Evolutionary conservation across 1,284 basidiomycete species (phyloP).

Genomic region (Xerocomus amazonicus): DNA sequence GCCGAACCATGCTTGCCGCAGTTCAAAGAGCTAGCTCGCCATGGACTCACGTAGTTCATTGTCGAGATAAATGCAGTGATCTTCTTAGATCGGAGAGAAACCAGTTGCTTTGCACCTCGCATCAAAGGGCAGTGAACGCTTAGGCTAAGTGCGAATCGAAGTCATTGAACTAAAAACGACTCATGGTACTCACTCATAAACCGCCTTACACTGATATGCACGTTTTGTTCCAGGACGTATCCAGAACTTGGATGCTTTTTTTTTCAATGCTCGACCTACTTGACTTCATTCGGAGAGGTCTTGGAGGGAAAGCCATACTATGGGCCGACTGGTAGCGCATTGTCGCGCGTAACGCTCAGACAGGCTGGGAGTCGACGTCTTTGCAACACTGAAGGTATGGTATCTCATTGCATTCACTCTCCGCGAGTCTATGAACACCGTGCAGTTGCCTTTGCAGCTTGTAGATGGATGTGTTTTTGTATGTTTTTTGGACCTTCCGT

Average conservation of each 20-base stretch:
- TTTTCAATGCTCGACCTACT: background rate
- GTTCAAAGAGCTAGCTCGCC: no score
- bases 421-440: background rate
- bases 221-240: no score
- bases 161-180: background rate
- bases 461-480: background rate
- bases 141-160: background rate
- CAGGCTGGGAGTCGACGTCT: background rate
- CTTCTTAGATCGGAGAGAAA: background rate
- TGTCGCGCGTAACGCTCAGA: no score
- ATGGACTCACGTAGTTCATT: background rate
- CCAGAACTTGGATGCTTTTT: background rate
- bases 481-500: no score
- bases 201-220: no score
- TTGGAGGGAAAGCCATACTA: background rate
- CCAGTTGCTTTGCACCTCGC: background rate
- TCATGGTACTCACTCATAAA: background rate
- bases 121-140: background rate
- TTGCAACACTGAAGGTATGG: background rate
- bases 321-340: no score
- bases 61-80: background rate
- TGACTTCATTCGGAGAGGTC: background rate
- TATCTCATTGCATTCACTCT: background rate
- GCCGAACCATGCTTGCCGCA: no score
- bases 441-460: background rate